Base-by-base conservation (phyloP, 257 asterid species). In the Fraxinus americana region DNA sequence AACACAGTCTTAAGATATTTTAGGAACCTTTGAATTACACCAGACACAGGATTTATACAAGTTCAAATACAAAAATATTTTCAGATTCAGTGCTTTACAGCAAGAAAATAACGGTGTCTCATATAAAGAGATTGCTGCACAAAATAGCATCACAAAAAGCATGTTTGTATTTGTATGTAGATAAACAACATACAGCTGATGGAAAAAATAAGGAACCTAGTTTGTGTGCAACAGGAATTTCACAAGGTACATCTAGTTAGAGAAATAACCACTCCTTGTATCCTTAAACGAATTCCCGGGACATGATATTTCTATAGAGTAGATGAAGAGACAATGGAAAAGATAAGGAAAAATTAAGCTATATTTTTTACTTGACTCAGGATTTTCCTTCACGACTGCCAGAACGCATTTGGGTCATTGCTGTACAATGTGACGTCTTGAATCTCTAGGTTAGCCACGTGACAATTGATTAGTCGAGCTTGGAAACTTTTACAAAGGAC, bases 401-500 rank as follows among this genome's bases (percentile, higher is more conserved):
- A 94, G 88, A 94, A 94, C 70, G 89, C 90, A 54, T 79, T 81
- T 50, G 95, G 92, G 73, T 90, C 94, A 76, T 77, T 79, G 85
- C 92, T 94, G 88, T 94, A 92, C 85, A 90, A 78, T 34, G 98
- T 88, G 73, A 84, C 92, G 71, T 94, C 98, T 86, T 94, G 97
- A 87, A 90, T 87, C 92, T 94, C 97, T 17, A 94, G 97, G 86
- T 94, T 94, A 35, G 97, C 97, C 36, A 92, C 89, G 74, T 94
- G 98, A 76, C 78, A 94, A 82, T 94, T 91, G 71, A 94, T 88
- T 75, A 94, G 88, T 75, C 90, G 88, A 0, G 92, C 92, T 84
- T 94, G 97, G 68, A 85, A 63, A 35, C 81, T 72, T 89, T 92
- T 94, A 77, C 94, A 88, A 6, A 89, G 13, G 35, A 88, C 39